Conservation (phyloP, 192 early-diverging fungal species). For the Gigaspora rosea region DNA sequence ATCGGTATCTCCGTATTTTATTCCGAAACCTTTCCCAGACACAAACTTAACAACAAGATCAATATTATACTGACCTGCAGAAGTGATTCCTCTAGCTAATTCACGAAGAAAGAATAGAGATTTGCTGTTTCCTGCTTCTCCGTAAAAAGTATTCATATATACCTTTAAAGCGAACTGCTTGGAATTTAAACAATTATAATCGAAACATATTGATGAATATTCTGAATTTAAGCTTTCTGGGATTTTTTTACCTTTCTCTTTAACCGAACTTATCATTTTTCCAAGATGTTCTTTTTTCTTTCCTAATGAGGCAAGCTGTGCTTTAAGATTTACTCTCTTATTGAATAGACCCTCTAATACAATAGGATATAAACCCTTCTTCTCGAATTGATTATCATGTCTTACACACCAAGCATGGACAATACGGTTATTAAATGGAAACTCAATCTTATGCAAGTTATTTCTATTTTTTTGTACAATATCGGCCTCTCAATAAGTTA, state of each 20-base stretch:
- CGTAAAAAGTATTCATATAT: constrained; percentile 15
- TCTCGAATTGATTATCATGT: background rate
- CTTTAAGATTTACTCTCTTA: background rate
- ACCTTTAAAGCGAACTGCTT: background rate
- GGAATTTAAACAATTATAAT: background rate
- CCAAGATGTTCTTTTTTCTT: too few species aligned
- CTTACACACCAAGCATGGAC: background rate
- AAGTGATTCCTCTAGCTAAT: constrained; percentile 4
- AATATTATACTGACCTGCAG: constrained; percentile 12
- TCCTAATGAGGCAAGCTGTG: too few species aligned
- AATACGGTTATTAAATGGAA: background rate
- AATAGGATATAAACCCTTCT: background rate
- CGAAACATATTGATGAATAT: background rate
- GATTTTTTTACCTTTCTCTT: too few species aligned
- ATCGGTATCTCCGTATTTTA: constrained; percentile 1
- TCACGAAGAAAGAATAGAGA: background rate
- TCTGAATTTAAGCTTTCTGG: background rate
- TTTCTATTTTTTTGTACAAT: constrained; percentile 7
- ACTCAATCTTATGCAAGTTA: constrained; percentile 11
- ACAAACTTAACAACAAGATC: background rate
- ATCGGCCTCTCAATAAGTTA: background rate
- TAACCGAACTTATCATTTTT: too few species aligned
- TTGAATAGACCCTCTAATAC: constrained; percentile 1
- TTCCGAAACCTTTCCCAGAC: background rate
- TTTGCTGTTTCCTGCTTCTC: background rate